Base-by-base conservation (phyloP, 192 early-diverging fungal species). In the Rhizoclosmatium globosum region DNA sequence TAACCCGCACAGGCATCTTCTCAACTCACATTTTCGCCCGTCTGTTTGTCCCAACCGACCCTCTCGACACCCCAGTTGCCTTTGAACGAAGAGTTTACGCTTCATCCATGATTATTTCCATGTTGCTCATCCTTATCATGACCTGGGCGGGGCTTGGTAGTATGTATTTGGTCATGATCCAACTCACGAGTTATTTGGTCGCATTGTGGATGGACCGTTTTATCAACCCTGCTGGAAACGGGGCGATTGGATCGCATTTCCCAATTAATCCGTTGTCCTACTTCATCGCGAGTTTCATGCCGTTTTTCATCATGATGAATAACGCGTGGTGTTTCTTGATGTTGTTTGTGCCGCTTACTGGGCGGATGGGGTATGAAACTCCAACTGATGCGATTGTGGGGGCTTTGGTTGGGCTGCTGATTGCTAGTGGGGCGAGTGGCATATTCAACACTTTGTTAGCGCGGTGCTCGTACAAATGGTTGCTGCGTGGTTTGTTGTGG, bases 261-360 rank as follows among this genome's bases (percentile, higher is more conserved):
- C 75, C 75, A 19, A 71, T 84, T 44, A 69, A 81, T 58, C 74
- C 76, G 19, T 57, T 76, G 23, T 48, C 72, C 11, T 84, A 84
- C 74, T 42, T 73, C 62, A 61, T 75, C 23, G 80, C 80, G 56
- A 15, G 73, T 4, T 64, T 72, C 4, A 19, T 82, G n/a, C 72
- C 82, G 4, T 56, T 78, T 59, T 69, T 60, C 21, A 41, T 60
- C 46, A 69, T 45, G 2, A 67, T 76, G 7, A 77, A 43, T 3
- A 57, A 77, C 19, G 19, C 74, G 7, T 47, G 43, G 31, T 81
- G 84, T 3, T 76, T 88, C 23, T 77, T 90, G 4, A 87, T 91
- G 65, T 73, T 92, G 9, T 90, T 94, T 82, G 89, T 94, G 0
- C 93, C 93, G 1, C 79, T 94, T 66, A 90, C 89, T 9, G 91